Evolutionary conservation across 2,329 filamentous ascomycete genomes (phyloP), one percentile per base, ranked within the genome.

Genomic region (Nemania sp.): DNA sequence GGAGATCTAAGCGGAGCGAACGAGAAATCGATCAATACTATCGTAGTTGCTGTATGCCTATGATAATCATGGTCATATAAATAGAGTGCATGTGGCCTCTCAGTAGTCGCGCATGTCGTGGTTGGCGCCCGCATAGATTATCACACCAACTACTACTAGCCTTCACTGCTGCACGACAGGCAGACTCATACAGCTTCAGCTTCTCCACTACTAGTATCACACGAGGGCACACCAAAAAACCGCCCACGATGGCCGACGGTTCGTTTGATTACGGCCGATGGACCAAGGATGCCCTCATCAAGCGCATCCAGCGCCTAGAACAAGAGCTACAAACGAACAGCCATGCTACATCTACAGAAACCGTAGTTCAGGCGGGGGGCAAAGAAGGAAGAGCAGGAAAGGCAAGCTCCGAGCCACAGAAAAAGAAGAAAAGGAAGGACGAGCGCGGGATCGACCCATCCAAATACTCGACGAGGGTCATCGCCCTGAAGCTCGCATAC

Each of bases 401-500:
- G 29, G 24, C 7, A 26, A 8, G 13, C 47, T 22, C 84, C 83
- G 73, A 75, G 75, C 51, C 70, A n/a, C 59, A 47, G 13, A 90
- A 47, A 15, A 90, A 22, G 45, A 86, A 85, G 69, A 76, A 82
- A 32, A 86, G 85, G 74, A 78, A 78, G 55, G 60, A 69, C 43
- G 73, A 79, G 27, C 82, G 85, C 70, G 83, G 83, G 59, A 90
- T 97, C 76, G 93, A 98, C 77, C 89, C 93, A 0, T 89, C 89
- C 15, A 92, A 89, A 77, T 97, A 98, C 79, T 87, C 88, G 41
- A 97, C 93, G 1, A 89, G 96, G 54, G 89, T 91, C 68, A 92
- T 99, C 70, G 96, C 95, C 7, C 84, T 99, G 67, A 98, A 98
- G 80, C 90, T 99, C 70, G 94, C 96, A 45, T 99, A 99, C 79